A percentile compares a stretch with the other conserved stretches of the same genome.
These are phyloP conservation scores for Paracoccidioides brasiliensis DNA, from an alignment of 2,329 filamentous ascomycete genomes.

Conservation along the genomic window DNA sequence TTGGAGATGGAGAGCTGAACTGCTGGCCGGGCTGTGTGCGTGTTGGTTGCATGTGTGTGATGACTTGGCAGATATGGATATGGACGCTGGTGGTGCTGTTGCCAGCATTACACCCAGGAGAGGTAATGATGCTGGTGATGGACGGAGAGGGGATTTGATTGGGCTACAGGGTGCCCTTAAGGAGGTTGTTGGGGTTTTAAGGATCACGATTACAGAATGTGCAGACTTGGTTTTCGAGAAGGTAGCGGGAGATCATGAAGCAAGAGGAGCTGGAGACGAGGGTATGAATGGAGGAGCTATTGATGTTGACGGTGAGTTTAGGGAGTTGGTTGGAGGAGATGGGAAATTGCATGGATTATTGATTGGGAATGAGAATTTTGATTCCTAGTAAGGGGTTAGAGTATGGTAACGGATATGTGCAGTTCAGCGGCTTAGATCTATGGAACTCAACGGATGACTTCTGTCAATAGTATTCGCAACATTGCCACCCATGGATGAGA, in stretches of 20 bases:
- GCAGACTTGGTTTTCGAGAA: not conserved
- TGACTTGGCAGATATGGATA: conserved; percentile 16
- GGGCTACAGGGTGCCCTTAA: conserved; percentile 19
- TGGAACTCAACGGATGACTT: too few relatives aligned
- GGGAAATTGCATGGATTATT: conserved; percentile 18
- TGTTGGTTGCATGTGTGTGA: conserved; percentile 48
- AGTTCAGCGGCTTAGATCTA: too few relatives aligned
- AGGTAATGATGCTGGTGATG: not conserved
- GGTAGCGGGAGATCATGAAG: not conserved
- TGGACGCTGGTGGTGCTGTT: too few relatives aligned
- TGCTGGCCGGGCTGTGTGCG: conserved; percentile 48
- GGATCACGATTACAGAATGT: conserved; percentile 15
- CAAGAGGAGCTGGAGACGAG: conserved; percentile 13
- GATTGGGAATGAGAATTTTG: conserved; percentile 7
- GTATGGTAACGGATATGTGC: too few relatives aligned
- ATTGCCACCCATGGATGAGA: too few relatives aligned
- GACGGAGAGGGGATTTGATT: conserved; percentile 7
- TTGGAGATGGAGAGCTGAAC: conserved; percentile 46
- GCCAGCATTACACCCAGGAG: too few relatives aligned
- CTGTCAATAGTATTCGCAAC: too few relatives aligned
- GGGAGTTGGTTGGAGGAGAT: conserved; percentile 25
- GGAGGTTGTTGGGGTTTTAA: conserved; percentile 18
- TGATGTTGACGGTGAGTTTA: conserved; percentile 23
- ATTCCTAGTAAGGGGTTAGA: not conserved
- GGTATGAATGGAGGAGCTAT: conserved; percentile 15